Conservation (phyloP, 2,329 filamentous ascomycete genomes). For the Xylariaceae sp. region DNA sequence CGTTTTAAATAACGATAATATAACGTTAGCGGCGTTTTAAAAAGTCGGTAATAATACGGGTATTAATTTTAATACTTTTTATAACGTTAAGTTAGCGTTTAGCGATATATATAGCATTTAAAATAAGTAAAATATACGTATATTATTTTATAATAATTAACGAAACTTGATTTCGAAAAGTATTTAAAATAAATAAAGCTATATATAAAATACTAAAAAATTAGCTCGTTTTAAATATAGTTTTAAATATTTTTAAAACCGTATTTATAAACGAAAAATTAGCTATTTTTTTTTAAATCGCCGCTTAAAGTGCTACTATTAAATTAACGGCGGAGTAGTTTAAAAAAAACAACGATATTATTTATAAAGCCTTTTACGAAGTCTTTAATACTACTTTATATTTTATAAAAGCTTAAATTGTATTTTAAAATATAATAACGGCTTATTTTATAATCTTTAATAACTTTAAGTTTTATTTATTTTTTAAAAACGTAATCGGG, state of each 20-base stretch:
- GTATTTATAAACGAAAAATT: neutral
- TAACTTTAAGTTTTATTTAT: no score
- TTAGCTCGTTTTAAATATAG: neutral
- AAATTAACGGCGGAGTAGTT: neutral
- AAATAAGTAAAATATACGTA: no score
- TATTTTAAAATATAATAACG: no score
- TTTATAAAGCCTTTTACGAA: neutral
- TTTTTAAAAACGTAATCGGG: neutral
- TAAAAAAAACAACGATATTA: no score
- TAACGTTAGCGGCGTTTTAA: no score
- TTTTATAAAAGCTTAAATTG: neutral
- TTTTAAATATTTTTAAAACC: neutral
- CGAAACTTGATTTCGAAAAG: neutral
- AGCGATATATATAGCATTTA: no score
- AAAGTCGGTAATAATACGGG: neutral
- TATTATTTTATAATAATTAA: no score
- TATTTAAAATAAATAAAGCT: neutral
- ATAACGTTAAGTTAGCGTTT: neutral
- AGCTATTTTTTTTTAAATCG: no score
- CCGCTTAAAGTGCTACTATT: no score
- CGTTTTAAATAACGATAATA: no score
- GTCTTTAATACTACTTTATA: neutral
- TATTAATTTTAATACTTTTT: neutral
- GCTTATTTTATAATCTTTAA: no score
- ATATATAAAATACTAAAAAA: neutral